A percentile compares a stretch with the other conserved stretches of the same genome.
phyloP scores from a whole-genome alignment of 306 rosid genomes.

The Rosa persica region DNA sequence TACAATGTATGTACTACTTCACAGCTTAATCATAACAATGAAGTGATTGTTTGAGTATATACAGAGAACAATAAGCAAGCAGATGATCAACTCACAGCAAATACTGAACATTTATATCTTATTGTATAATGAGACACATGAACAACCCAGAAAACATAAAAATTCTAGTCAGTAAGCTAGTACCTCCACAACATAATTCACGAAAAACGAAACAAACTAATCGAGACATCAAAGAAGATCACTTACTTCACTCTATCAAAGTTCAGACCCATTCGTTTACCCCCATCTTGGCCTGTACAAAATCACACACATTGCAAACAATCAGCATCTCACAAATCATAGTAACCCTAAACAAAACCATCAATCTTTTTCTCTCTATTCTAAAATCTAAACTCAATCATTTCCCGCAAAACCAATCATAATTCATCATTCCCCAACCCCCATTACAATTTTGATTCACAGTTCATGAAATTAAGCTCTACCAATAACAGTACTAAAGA shows the following conservation, averaged over 20 bases:
- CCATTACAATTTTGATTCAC: background rate
- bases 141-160: background rate
- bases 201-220: background rate
- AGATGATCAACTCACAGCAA: background rate
- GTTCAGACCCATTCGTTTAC: constrained; percentile 86
- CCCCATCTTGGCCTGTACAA: constrained; percentile 78
- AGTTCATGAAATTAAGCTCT: background rate
- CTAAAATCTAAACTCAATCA: background rate
- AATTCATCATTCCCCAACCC: background rate
- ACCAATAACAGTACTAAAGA: background rate
- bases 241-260: constrained; percentile 90
- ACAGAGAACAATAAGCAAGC: background rate
- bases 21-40: background rate
- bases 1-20: background rate
- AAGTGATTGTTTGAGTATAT: background rate
- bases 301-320: constrained; percentile 20
- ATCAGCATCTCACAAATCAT: constrained; percentile 16
- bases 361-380: constrained; percentile 7
- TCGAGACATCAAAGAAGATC: background rate
- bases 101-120: background rate
- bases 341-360: background rate
- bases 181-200: background rate
- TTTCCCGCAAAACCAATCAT: background rate
- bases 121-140: background rate
- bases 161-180: background rate